phyloP scores from a whole-genome alignment of 1,284 basidiomycete genomes.

The Chalciporus sp. region DNA sequence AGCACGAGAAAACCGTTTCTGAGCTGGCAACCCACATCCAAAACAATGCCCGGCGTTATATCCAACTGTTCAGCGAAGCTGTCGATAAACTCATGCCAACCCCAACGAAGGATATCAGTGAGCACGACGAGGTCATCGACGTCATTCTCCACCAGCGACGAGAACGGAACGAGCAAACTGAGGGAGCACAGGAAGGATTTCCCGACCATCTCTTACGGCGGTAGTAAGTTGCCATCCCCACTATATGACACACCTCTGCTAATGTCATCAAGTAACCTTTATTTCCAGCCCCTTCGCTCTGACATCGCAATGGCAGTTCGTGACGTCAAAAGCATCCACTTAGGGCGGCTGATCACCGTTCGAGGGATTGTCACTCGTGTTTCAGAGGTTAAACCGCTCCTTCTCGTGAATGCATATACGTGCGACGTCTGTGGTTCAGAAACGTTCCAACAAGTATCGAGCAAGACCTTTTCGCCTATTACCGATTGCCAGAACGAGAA shows the following conservation, averaged over 20 bases:
- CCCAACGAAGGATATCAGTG: conserved; percentile 87
- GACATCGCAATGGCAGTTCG: conserved; percentile 86
- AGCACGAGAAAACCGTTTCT: conserved; percentile 68
- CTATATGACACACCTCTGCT: conserved; percentile 13
- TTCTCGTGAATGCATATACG: conserved; percentile 97
- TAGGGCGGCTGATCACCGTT: conserved; percentile 93
- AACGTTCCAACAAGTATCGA: conserved; percentile 98
- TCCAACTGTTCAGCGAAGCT: conserved; percentile 87
- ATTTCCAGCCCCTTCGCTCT: conserved; percentile 83
- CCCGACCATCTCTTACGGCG: conserved; percentile 89
- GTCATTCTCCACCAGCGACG: conserved; percentile 92
- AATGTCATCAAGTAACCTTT: conserved; percentile 73
- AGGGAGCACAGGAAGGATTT: conserved; percentile 73
- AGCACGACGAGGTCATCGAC: conserved; percentile 91
- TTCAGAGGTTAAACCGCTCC: conserved; percentile 96
- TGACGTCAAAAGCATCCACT: conserved; percentile 81
- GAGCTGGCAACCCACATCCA: conserved; percentile 78
- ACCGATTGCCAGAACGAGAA: conserved; percentile 82
- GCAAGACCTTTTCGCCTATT: conserved; percentile 90
- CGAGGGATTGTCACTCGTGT: conserved; percentile 98
- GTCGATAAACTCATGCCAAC: conserved; percentile 88
- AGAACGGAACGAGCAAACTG: conserved; percentile 82
- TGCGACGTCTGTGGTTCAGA: conserved; percentile 98
- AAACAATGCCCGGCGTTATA: conserved; percentile 89
- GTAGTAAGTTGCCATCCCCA: conserved; percentile 70